Percentiles rank a stretch among this genome's conserved stretches.
phyloP scores from a whole-genome alignment of 2,329 filamentous ascomycete species.

The Aspergillus proliferans region DNA sequence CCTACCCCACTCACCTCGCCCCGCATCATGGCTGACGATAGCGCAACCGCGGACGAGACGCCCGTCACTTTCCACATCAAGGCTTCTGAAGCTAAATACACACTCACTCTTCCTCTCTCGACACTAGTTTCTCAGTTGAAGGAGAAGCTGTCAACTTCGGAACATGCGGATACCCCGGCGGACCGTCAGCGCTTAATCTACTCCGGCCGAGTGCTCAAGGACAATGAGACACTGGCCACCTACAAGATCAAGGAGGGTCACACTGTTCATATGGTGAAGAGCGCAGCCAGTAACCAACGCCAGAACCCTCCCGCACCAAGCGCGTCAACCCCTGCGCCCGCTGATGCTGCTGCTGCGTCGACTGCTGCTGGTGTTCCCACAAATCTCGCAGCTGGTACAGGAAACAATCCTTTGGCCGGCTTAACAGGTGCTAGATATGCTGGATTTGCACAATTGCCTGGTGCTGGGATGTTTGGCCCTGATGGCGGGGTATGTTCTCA shows the following conservation, averaged over 20 bases:
- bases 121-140: conserved; percentile 83
- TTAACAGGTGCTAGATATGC: conserved; percentile 91
- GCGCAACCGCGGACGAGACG: conserved; percentile 53
- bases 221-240: conserved; percentile 72
- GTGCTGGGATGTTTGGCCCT: conserved; percentile 81
- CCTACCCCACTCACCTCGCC: conserved; percentile 1
- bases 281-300: conserved; percentile 76
- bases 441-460: conserved; percentile 82
- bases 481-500: conserved; percentile 68
- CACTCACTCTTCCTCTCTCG: conserved; percentile 69
- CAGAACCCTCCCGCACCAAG: conserved; percentile 51
- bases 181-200: conserved; percentile 95
- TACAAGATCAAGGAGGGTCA: conserved; percentile 97
- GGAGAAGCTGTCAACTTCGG: conserved; percentile 70
- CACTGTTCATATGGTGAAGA: conserved; percentile 94
- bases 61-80: conserved; percentile 96
- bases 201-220: conserved; percentile 93
- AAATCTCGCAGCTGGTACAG: conserved; percentile 47
- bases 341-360: conserved; percentile 27
- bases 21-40: conserved; percentile 36
- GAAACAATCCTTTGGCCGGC: conserved; percentile 83
- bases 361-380: conserved; percentile 39
- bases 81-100: conserved; percentile 82
- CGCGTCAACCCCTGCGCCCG: conserved; percentile 28
- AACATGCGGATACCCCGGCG: conserved; percentile 78